Percentiles rank a stretch among this genome's conserved stretches.
Evolutionary conservation across 352 stramenopile genomes (phyloP).

Genomic region (Phytophthora gonapodyides): DNA sequence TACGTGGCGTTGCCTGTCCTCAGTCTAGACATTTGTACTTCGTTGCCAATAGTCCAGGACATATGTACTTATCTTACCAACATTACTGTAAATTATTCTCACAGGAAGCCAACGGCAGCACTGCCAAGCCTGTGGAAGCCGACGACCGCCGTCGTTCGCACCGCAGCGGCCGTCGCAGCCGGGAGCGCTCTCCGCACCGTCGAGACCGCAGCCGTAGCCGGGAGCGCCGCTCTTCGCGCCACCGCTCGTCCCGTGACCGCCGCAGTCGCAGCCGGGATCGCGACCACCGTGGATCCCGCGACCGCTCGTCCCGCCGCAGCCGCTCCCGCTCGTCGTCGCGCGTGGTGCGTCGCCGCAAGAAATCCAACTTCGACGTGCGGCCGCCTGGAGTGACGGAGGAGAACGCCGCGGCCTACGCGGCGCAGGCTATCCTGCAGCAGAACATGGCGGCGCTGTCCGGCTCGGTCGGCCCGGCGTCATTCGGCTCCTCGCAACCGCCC

Average conservation of each 20-base stretch:
- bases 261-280: constrained; percentile 50
- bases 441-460: constrained; percentile 77
- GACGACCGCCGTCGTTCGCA: constrained; percentile 37
- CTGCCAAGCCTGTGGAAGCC: constrained; percentile 20
- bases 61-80: constrained; percentile 5
- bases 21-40: not conserved
- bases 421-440: constrained; percentile 85
- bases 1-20: constrained; percentile 24
- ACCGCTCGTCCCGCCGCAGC: constrained; percentile 43
- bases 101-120: constrained; percentile 33
- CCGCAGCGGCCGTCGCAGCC: constrained; percentile 50
- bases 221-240: constrained; percentile 47
- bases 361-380: constrained; percentile 86
- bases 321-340: constrained; percentile 51
- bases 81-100: not conserved
- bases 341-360: constrained; percentile 61
- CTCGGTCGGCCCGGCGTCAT: constrained; percentile 65
- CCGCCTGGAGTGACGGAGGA: constrained; percentile 82
- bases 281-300: constrained; percentile 36
- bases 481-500: constrained; percentile 45
- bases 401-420: constrained; percentile 80
- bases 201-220: constrained; percentile 40
- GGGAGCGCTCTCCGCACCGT: constrained; percentile 47
- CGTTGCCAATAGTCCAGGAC: not conserved
- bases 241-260: constrained; percentile 45